These are phyloP conservation scores for Blastosporella zonata DNA, from an alignment of 1,284 basidiomycete genomes.

Conservation along the genomic window DNA sequence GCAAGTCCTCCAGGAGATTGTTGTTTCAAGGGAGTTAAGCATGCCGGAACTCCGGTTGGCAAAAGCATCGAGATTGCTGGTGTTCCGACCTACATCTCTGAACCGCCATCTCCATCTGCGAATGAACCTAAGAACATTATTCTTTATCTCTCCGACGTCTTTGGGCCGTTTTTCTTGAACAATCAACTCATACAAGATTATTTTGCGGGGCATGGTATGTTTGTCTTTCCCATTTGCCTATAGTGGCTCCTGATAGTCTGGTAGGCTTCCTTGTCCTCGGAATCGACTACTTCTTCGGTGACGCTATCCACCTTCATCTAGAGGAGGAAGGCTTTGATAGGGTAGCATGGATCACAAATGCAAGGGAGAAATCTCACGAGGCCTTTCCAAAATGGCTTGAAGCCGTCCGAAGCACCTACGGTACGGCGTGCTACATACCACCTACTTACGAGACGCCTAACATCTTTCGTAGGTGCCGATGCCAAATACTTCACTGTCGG, in stretches of 20 bases:
- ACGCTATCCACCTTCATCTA: slow-evolving; percentile 37
- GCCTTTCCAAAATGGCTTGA: slow-evolving; percentile 47
- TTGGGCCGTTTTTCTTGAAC: slow-evolving; percentile 46
- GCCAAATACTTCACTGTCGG: slow-evolving; percentile 30
- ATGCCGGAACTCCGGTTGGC: slow-evolving; percentile 45
- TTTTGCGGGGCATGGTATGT: slow-evolving; percentile 47
- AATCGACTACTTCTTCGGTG: slow-evolving; percentile 57
- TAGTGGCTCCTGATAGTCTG: not conserved
- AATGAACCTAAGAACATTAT: slow-evolving; percentile 37
- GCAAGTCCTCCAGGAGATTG: slow-evolving; percentile 42
- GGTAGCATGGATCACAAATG: slow-evolving; percentile 37
- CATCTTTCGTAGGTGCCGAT: slow-evolving; percentile 22
- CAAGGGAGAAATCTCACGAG: slow-evolving; percentile 32
- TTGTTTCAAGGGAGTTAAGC: slow-evolving; percentile 46
- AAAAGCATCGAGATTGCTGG: slow-evolving; percentile 40
- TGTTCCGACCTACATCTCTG: slow-evolving; percentile 49
- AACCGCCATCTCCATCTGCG: slow-evolving; percentile 30
- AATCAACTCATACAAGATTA: slow-evolving; percentile 51
- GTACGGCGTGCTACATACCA: slow-evolving; percentile 15
- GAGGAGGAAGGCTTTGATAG: slow-evolving; percentile 39
- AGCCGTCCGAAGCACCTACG: slow-evolving; percentile 43
- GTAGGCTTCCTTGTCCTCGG: slow-evolving; percentile 52
- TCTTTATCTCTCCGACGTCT: slow-evolving; percentile 48
- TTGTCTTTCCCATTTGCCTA: not conserved
- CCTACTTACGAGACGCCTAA: not conserved